Evolutionary conservation across 352 stramenopile species (phyloP).

Genomic region (Phytophthora melonis): DNA sequence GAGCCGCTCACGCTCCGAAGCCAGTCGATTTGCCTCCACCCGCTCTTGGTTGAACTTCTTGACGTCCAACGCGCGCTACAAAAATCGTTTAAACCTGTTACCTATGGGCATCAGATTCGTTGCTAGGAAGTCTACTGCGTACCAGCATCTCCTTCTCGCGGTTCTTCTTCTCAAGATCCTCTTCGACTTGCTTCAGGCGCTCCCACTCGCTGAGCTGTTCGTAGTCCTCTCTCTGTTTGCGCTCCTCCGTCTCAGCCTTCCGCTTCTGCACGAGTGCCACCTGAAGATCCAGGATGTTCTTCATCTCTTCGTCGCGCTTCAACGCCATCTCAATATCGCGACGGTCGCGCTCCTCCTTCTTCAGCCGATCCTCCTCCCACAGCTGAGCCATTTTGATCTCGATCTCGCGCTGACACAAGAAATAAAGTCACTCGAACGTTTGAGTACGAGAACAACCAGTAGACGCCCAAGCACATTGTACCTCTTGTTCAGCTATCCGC

Average conservation of each 20-base stretch:
- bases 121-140: background rate
- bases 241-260: conserved; percentile 44
- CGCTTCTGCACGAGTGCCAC: conserved; percentile 69
- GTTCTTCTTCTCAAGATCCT: conserved; percentile 61
- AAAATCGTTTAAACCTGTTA: background rate
- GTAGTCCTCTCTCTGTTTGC: conserved; percentile 55
- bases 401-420: conserved; percentile 40
- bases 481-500: conserved; percentile 56
- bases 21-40: conserved; percentile 52
- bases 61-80: conserved; percentile 69
- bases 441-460: background rate
- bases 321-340: conserved; percentile 54
- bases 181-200: conserved; percentile 65
- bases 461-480: conserved; percentile 8
- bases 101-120: background rate
- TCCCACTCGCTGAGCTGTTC: conserved; percentile 74
- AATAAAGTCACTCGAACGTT: background rate
- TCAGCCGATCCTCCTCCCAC: conserved; percentile 75
- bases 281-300: conserved; percentile 79
- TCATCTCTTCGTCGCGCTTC: conserved; percentile 77
- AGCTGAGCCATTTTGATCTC: conserved; percentile 74
- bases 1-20: conserved; percentile 64
- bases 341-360: conserved; percentile 79
- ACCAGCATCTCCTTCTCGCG: conserved; percentile 68
- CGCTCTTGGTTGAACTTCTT: conserved; percentile 81